Base-by-base conservation (phyloP, 2,329 filamentous ascomycete genomes). In the Fusarium nodosum region DNA sequence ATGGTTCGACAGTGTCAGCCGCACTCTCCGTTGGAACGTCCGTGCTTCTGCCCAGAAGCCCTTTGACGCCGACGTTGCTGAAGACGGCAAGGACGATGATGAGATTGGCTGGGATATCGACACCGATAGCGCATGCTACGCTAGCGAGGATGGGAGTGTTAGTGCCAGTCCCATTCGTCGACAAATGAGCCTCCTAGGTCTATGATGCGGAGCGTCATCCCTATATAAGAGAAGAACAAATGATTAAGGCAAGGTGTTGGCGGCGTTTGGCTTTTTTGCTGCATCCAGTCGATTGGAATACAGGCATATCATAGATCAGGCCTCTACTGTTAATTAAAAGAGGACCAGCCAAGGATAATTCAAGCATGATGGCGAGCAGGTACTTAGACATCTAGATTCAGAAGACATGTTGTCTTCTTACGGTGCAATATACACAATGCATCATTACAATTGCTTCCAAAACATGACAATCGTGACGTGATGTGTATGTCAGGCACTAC, bases 1-100 rank as follows among this genome's bases (percentile, higher is more conserved):
- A 79, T 99, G 96, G 96, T 97, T 99, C 77, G 93, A 97, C 79
- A 97, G 93, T 75, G 93, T 99, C 50, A 93, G 93, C 55, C 89
- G 95, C 64, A 97, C 95, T 5, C 85, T 99, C 62, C 88, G 94
- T 67, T 99, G 96, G 96, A 99, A 99, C 81, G 95, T 92, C 28
- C 88, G 96, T 46, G 94, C 94, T 7, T 94, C 95, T 7, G 91
- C 91, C 56, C 96, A 99, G 80, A 98, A 97, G 80, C 93, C 89
- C 5, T 99, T 97, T 84, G 90, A 91, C 57, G 79, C 84, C 53
- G 78, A 83, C 56, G 72, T 72, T 26, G 68, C 71, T 44, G 73
- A 73, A 34, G 74, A 83, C 24, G 74, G 77, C 36, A 76, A 80
- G 15, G 77, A 90, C 83, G 87, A 87, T 4, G 85, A 85, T 4